These are phyloP conservation scores for Filosporella fistucella DNA, from an alignment of 495 filamentous ascomycete genomes.

Conservation along the genomic window DNA sequence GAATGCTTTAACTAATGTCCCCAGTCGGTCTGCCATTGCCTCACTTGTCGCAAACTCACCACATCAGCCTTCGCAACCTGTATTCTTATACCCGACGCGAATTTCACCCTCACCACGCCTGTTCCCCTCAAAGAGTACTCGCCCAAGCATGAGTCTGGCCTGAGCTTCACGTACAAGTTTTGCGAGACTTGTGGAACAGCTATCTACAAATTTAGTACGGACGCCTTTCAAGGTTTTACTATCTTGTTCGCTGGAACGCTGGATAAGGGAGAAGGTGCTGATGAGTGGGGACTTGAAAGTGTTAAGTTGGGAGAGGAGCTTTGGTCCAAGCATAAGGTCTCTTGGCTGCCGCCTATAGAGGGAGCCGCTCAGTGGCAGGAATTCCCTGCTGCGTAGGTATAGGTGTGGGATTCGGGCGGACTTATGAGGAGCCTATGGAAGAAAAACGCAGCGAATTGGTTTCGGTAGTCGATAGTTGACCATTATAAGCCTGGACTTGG, in stretches of 20 bases:
- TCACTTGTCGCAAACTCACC: slow-evolving; percentile 9
- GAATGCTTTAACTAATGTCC: too few relatives aligned
- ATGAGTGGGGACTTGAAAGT: neutral
- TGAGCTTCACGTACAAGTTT: neutral
- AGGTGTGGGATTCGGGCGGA: too few relatives aligned
- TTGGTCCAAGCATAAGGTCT: neutral
- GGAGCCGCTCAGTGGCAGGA: slow-evolving; percentile 3
- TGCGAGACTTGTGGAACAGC: slow-evolving; percentile 9
- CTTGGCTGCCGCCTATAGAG: neutral
- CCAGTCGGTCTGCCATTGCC: slow-evolving; percentile 13
- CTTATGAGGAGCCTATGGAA: too few relatives aligned
- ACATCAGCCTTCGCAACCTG: neutral
- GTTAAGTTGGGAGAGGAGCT: slow-evolving; percentile 8
- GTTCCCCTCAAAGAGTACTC: neutral
- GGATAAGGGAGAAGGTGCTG: neutral
- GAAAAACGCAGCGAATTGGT: too few relatives aligned
- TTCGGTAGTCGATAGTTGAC: too few relatives aligned
- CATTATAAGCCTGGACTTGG: too few relatives aligned
- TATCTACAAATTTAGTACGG: slow-evolving; percentile 22
- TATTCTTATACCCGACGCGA: neutral
- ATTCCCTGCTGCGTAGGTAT: too few relatives aligned
- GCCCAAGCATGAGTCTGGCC: neutral
- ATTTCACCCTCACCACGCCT: neutral
- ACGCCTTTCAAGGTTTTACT: slow-evolving; percentile 36
- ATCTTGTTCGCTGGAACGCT: slow-evolving; percentile 35